Percentiles rank a stretch among this genome's conserved stretches.
Conservation (phyloP, 1,284 basidiomycete genomes). For the Coniophora puteana region DNA sequence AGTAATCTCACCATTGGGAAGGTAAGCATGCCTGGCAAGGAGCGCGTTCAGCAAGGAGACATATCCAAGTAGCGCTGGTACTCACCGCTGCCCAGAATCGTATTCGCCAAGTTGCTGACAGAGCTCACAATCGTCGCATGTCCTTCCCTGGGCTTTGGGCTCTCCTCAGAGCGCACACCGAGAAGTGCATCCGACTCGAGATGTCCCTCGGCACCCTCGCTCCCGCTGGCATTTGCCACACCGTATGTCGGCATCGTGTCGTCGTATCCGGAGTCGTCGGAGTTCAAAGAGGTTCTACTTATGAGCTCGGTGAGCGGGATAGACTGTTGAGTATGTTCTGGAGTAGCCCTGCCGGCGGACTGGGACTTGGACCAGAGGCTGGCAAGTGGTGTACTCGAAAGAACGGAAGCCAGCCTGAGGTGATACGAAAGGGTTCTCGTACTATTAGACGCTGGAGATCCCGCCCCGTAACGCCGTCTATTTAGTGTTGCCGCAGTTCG, state of each 20-base stretch:
- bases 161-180: constrained; percentile 46
- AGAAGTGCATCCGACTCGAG: too few species aligned
- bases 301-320: too few species aligned
- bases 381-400: constrained; percentile 1
- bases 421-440: constrained; percentile 5
- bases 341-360: neutral
- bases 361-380: constrained; percentile 2
- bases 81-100: constrained; percentile 85
- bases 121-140: constrained; percentile 64
- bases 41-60: constrained; percentile 7
- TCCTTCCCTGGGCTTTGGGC: constrained; percentile 45
- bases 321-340: constrained; percentile 1
- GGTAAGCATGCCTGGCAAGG: constrained; percentile 68
- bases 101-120: constrained; percentile 79
- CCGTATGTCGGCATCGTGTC: constrained; percentile 69
- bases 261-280: constrained; percentile 31
- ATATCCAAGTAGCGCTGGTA: constrained; percentile 16
- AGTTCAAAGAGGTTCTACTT: too few species aligned
- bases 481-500: neutral
- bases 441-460: too few species aligned
- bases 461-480: too few species aligned
- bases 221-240: constrained; percentile 37
- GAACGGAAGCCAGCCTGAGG: constrained; percentile 5
- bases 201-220: too few species aligned
- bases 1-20: constrained; percentile 63